Evolutionary conservation across 306 rosid genomes (phyloP).

Genomic region (Medicago ruthenica): DNA sequence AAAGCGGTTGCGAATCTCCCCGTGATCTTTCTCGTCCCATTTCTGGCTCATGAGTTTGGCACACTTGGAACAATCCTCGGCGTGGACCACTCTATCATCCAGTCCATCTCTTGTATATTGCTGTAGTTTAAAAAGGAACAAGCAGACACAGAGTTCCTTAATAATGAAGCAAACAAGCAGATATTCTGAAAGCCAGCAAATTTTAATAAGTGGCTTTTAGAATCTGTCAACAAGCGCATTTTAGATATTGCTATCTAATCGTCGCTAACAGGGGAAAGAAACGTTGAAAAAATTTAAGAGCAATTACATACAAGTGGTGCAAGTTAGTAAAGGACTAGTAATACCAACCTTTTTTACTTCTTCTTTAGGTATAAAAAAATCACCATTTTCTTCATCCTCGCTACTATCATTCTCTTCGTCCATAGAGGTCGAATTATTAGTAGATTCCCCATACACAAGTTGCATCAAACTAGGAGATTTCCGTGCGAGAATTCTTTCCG

Average conservation of each 20-base stretch:
- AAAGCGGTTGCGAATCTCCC: conserved; percentile 73
- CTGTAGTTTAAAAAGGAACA: conserved; percentile 36
- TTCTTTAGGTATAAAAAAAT: conserved; percentile 80
- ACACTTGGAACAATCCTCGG: conserved; percentile 85
- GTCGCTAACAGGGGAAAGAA: conserved; percentile 8
- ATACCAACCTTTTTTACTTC: conserved; percentile 76
- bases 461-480: conserved; percentile 77
- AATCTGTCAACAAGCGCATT: conserved; percentile 10
- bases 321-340: conserved; percentile 46
- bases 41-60: conserved; percentile 47
- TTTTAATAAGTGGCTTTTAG: neutral
- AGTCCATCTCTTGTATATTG: conserved; percentile 54
- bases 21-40: conserved; percentile 61
- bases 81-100: conserved; percentile 55
- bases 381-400: conserved; percentile 71
- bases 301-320: conserved; percentile 16
- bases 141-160: conserved; percentile 30
- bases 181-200: conserved; percentile 25
- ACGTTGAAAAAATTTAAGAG: conserved; percentile 15
- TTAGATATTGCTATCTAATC: conserved; percentile 10
- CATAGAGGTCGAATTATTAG: conserved; percentile 39
- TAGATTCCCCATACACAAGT: conserved; percentile 81
- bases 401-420: conserved; percentile 56
- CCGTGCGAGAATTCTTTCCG: conserved; percentile 60
- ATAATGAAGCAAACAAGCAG: conserved; percentile 28